A percentile compares a stretch with the other conserved stretches of the same genome.
These are phyloP conservation scores for Eucalyptus guilfoylei DNA, from an alignment of 345 rosid genomes.

Conservation along the genomic window DNA sequence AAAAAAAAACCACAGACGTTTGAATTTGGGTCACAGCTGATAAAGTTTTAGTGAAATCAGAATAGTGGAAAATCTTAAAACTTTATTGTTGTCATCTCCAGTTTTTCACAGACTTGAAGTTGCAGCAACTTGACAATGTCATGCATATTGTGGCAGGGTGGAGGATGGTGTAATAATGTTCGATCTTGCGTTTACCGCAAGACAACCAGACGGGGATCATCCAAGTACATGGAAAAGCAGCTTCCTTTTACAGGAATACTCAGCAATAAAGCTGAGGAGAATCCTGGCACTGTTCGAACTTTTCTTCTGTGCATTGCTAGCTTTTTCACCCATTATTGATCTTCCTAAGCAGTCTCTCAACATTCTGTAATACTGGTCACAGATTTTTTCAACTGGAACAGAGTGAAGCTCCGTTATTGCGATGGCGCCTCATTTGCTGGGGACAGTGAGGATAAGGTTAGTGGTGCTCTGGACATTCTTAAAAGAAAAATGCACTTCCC, in stretches of 20 bases:
- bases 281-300: constrained; percentile 44
- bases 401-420: constrained; percentile 85
- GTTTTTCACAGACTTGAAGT: background rate
- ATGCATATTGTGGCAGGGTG: constrained; percentile 53
- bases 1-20: background rate
- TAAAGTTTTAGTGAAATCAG: background rate
- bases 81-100: background rate
- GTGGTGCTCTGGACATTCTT: background rate
- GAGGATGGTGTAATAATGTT: constrained; percentile 91
- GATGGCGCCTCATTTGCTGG: constrained; percentile 95
- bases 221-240: constrained; percentile 70
- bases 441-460: constrained; percentile 32
- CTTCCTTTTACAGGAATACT: constrained; percentile 72
- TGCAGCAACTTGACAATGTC: background rate
- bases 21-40: background rate
- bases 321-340: background rate
- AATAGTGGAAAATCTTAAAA: background rate
- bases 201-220: constrained; percentile 70
- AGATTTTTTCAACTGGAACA: constrained; percentile 72
- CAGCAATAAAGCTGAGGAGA: constrained; percentile 65
- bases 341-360: background rate
- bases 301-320: background rate
- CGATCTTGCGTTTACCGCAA: constrained; percentile 75
- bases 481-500: background rate
- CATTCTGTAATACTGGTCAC: background rate